A percentile compares a stretch with the other conserved stretches of the same genome.
phyloP scores from a whole-genome alignment of 345 rosid genomes.

The Salix caprea region DNA sequence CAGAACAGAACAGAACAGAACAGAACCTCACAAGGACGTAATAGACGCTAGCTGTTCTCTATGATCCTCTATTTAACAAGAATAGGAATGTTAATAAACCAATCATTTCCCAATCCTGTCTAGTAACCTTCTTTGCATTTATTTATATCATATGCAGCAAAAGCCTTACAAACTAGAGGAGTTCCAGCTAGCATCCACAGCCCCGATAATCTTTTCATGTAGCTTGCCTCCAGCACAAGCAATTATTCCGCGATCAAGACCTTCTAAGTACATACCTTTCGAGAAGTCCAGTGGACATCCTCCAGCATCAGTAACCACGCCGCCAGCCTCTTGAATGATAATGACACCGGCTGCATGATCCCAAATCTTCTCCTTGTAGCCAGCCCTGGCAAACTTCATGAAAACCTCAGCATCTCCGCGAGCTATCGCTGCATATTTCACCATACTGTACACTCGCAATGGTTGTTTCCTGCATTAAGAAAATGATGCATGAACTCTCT shows the following conservation, averaged over 20 bases:
- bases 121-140: background rate
- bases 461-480: slow-evolving; percentile 44
- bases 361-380: slow-evolving; percentile 62
- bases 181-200: slow-evolving; percentile 58
- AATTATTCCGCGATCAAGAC: slow-evolving; percentile 49
- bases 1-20: background rate
- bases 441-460: slow-evolving; percentile 55
- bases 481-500: background rate
- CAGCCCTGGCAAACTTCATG: slow-evolving; percentile 52
- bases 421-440: slow-evolving; percentile 55
- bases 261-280: slow-evolving; percentile 39
- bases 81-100: background rate
- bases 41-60: background rate
- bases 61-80: background rate
- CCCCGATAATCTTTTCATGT: slow-evolving; percentile 41
- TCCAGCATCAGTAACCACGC: slow-evolving; percentile 54
- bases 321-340: slow-evolving; percentile 50
- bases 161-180: slow-evolving; percentile 40
- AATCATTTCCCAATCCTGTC: background rate
- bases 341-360: slow-evolving; percentile 54
- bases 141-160: background rate
- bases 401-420: slow-evolving; percentile 52
- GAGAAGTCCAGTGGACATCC: slow-evolving; percentile 45
- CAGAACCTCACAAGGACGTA: background rate
- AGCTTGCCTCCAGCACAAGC: slow-evolving; percentile 39